phyloP scores from a whole-genome alignment of 768 basidiomycete species.

The Hypsizygus marmoreus region DNA sequence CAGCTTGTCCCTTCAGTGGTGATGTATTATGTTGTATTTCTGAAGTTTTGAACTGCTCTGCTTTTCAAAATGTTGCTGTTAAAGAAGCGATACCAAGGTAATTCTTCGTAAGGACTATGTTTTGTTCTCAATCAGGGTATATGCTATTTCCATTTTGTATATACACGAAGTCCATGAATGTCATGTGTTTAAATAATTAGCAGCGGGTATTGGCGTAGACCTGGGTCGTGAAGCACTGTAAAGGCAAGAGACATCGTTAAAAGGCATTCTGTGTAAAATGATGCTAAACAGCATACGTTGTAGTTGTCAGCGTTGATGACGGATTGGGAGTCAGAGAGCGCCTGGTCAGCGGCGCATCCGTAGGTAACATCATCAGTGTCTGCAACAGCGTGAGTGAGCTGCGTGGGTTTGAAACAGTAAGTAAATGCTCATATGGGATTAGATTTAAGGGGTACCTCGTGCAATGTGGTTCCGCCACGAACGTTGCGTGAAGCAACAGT shows the following conservation, averaged over 20 bases:
- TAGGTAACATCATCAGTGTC: slow-evolving; percentile 43
- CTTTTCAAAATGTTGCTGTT: too few species aligned
- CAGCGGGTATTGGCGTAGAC: slow-evolving; percentile 43
- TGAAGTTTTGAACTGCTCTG: too few species aligned
- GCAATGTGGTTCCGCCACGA: slow-evolving; percentile 47
- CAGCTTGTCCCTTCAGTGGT: neutral
- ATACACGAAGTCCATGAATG: too few species aligned
- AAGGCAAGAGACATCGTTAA: neutral
- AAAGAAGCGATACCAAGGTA: too few species aligned
- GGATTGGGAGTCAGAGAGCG: slow-evolving; percentile 33
- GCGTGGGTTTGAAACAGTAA: neutral
- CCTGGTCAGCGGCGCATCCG: slow-evolving; percentile 43
- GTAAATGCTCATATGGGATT: neutral
- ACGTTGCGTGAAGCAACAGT: slow-evolving; percentile 44
- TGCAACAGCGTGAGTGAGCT: slow-evolving; percentile 45
- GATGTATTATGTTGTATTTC: neutral
- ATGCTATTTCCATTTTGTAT: too few species aligned
- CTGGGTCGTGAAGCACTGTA: slow-evolving; percentile 47
- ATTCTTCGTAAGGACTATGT: too few species aligned
- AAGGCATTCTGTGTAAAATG: neutral
- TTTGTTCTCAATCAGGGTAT: too few species aligned
- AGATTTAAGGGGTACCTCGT: slow-evolving; percentile 32
- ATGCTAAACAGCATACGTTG: slow-evolving; percentile 33
- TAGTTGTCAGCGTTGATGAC: slow-evolving; percentile 47
- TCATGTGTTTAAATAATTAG: too few species aligned